phyloP scores from a whole-genome alignment of 2,329 filamentous ascomycete genomes.

The Rhynchosporium graminicola region DNA sequence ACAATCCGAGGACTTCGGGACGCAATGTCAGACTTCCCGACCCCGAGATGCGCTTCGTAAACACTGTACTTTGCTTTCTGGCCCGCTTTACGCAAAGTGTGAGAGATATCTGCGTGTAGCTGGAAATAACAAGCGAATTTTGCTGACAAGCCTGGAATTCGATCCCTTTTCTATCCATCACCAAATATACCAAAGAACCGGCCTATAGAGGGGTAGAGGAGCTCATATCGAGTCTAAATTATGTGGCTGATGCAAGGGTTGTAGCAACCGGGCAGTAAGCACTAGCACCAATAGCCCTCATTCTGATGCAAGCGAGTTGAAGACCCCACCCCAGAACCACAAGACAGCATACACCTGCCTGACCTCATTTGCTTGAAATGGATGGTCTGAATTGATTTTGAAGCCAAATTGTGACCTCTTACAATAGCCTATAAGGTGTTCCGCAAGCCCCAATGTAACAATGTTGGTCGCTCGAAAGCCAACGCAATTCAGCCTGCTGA shows the following conservation, averaged over 20 bases:
- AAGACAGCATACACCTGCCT: slow-evolving; percentile 9
- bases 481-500: slow-evolving; percentile 26
- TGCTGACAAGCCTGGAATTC: slow-evolving; percentile 30
- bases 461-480: slow-evolving; percentile 20
- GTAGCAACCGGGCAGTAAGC: slow-evolving; percentile 37
- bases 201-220: slow-evolving; percentile 19
- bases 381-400: background rate
- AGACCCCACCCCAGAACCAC: slow-evolving; percentile 24
- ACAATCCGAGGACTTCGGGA: background rate
- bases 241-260: slow-evolving; percentile 28
- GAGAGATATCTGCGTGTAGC: slow-evolving; percentile 1
- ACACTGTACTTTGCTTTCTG: background rate
- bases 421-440: background rate
- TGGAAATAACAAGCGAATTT: slow-evolving; percentile 27
- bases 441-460: slow-evolving; percentile 9
- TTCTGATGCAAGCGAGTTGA: slow-evolving; percentile 22
- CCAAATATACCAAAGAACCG: background rate
- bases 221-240: slow-evolving; percentile 21
- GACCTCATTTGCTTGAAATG: slow-evolving; percentile 8
- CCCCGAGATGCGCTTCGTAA: slow-evolving; percentile 2
- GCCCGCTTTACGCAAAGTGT: background rate
- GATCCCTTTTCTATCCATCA: slow-evolving; percentile 11
- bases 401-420: background rate
- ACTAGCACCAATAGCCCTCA: slow-evolving; percentile 28
- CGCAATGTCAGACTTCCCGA: background rate